phyloP scores from a whole-genome alignment of 305 asterid genomes.

The Petunia hybrid region DNA sequence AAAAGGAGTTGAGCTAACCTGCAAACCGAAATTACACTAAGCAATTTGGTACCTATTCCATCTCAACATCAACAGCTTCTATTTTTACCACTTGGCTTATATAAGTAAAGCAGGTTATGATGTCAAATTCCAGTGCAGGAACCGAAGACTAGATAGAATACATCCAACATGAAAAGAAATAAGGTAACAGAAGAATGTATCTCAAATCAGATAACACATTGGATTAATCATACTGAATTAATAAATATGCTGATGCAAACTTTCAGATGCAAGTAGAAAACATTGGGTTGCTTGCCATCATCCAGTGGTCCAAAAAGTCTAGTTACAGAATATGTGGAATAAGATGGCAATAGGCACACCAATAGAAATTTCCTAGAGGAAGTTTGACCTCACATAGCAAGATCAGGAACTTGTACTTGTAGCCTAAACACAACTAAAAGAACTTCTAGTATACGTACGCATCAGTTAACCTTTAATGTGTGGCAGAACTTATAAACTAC shows the following conservation, averaged over 20 bases:
- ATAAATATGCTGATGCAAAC: not conserved
- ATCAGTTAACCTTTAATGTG: not conserved
- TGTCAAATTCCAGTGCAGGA: not conserved
- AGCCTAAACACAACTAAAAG: not conserved
- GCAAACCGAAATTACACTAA: not conserved
- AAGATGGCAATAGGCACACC: not conserved
- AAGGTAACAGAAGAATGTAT: not conserved
- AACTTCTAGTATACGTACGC: not conserved
- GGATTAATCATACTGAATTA: not conserved
- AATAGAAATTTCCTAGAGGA: not conserved
- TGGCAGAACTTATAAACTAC: not conserved
- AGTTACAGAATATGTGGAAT: not conserved
- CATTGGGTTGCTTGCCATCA: not conserved
- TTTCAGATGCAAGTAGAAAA: not conserved
- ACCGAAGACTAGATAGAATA: not conserved
- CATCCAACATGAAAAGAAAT: not conserved
- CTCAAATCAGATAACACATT: not conserved
- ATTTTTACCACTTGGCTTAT: not conserved
- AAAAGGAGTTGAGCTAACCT: not conserved
- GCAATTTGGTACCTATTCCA: constrained; percentile 1
- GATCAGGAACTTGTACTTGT: not conserved
- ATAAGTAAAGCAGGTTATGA: not conserved
- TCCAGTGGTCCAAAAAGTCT: not conserved
- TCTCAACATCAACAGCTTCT: not conserved
- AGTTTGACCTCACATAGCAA: not conserved